These are phyloP conservation scores for Trypanosoma lewisi DNA, from an alignment of 208 protist genomes.

Conservation along the genomic window DNA sequence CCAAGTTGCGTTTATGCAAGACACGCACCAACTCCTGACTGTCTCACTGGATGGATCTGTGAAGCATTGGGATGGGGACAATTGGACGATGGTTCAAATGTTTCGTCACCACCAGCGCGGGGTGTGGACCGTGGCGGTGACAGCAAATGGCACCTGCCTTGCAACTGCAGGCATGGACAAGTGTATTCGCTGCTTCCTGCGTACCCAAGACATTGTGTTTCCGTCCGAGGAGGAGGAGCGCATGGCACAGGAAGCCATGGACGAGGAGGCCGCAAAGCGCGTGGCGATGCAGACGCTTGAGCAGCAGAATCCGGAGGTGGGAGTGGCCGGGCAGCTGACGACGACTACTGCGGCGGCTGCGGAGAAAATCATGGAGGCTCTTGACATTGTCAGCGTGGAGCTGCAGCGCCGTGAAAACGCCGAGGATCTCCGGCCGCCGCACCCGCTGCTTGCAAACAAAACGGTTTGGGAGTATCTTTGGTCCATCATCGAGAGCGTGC, in stretches of 20 bases:
- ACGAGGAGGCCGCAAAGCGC: constrained; percentile 73
- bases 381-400: constrained; percentile 83
- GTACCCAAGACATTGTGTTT: constrained; percentile 89
- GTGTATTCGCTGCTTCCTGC: constrained; percentile 79
- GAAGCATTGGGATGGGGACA: constrained; percentile 99
- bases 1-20: constrained; percentile 91
- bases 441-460: constrained; percentile 67
- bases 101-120: constrained; percentile 78
- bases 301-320: constrained; percentile 46
- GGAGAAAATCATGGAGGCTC: constrained; percentile 85
- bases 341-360: constrained; percentile 66
- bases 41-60: constrained; percentile 92
- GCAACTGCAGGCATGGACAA: constrained; percentile 72
- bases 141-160: constrained; percentile 76
- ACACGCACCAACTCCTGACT: constrained; percentile 98
- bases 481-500: constrained; percentile 75
- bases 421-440: constrained; percentile 45
- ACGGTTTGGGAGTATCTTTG: constrained; percentile 83
- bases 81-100: constrained; percentile 90
- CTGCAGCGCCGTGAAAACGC: constrained; percentile 61
- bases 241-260: constrained; percentile 84
- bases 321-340: constrained; percentile 67
- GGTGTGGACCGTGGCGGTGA: constrained; percentile 65
- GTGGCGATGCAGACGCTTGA: constrained; percentile 62
- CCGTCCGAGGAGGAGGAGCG: constrained; percentile 86